Evolutionary conservation across 2,329 filamentous ascomycete genomes (phyloP).

Genomic region (Coleophoma crateriformis): DNA sequence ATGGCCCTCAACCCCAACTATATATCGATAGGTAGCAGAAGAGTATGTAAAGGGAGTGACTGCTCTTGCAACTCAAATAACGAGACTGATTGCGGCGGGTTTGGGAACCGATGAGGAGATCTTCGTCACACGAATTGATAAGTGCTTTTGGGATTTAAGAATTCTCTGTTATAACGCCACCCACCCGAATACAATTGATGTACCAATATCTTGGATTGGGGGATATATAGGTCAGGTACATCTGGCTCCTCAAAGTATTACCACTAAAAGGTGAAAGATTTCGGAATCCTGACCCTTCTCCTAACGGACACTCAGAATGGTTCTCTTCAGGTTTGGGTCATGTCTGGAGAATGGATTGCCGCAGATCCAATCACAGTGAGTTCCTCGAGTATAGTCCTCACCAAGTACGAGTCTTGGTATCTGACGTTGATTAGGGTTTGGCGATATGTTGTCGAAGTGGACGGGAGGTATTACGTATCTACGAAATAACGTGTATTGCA

Average conservation of each 20-base stretch:
- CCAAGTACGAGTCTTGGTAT: not conserved
- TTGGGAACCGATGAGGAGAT: conserved; percentile 9
- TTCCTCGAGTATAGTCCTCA: not conserved
- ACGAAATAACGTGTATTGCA: not conserved
- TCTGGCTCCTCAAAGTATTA: no score
- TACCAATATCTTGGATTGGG: conserved; percentile 5
- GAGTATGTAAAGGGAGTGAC: conserved; percentile 5
- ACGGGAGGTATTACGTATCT: conserved; percentile 2
- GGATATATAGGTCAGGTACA: conserved; percentile 4
- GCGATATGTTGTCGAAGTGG: conserved; percentile 5
- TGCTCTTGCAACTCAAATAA: conserved; percentile 4
- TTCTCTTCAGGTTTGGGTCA: conserved; percentile 8
- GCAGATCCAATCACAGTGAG: conserved; percentile 9
- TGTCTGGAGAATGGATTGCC: conserved; percentile 8
- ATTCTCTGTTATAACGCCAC: conserved; percentile 7
- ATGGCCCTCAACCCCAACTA: conserved; percentile 3
- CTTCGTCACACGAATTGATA: conserved; percentile 6
- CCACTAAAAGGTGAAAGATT: conserved; percentile 4
- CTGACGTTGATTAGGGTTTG: conserved; percentile 2
- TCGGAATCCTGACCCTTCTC: conserved; percentile 12
- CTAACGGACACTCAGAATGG: conserved; percentile 7
- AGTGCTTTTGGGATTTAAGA: conserved; percentile 11
- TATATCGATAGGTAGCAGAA: conserved; percentile 5
- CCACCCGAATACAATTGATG: not conserved
- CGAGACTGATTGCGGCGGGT: conserved; percentile 8